Evolutionary conservation across 2,329 filamentous ascomycete species (phyloP), one percentile per base, ranked within the genome.

Genomic region (Boeremia exigua): DNA sequence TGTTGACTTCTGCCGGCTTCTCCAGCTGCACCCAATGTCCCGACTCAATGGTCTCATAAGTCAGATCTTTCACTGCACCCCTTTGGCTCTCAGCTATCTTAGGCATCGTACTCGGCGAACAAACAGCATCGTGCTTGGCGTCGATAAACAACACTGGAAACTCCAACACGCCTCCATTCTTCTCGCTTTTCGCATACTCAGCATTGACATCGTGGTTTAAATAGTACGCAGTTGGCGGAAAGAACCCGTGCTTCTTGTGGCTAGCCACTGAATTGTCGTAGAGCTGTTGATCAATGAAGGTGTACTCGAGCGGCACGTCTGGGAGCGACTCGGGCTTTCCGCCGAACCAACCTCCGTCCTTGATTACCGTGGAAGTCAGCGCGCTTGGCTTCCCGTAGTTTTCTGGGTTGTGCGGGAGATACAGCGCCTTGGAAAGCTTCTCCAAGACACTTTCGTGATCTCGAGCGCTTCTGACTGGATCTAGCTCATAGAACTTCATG

Each of bases 1-100:
- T 59, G 32, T 68, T 72, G 1, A 61, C 58, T 51, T 69, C 63
- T 28, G 55, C 38, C 2, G 67, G 66, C 42, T 68, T 69, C 59
- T 72, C 68, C 55, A 69, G 43, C n/a, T 61, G 57, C 6, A 67
- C 61, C 68, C 67, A 72, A 60, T 72, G 69, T 10, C 27, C 61
- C 3, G 60, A 25, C 27, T 83, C 66, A 75, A 81, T 53, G 78
- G 79, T 14, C 76, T 80, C 71, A 15, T 78, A 75, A 0, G 76
- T 78, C 38, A 83, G 59, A 7, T 79, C 71, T 37, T 68, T 69
- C 42, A 72, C 75, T 7, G 58, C 56, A 53, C 73, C 61, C 28
- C 72, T 67, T 72, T 76, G 74, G 0, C 62, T 64, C 54, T 77
- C 74, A 0, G 60, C 62, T n/a, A 78, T 40, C 25, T 71, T 71